Evolutionary conservation across 495 filamentous ascomycete species (phyloP).

Genomic region (Sphaerosporella brunnea): DNA sequence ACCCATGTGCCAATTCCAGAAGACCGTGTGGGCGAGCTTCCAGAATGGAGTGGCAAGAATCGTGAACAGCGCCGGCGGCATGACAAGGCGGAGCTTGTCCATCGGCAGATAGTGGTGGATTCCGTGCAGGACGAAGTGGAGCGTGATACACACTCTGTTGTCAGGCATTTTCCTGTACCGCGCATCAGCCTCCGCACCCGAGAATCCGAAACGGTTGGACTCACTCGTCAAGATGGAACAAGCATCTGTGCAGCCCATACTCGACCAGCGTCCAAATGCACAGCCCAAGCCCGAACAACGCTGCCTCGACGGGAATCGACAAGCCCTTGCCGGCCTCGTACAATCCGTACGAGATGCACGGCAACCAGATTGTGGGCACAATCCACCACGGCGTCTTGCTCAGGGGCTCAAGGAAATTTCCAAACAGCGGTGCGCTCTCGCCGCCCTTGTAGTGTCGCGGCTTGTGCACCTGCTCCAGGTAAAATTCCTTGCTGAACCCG

Average conservation of each 20-base stretch:
- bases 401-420: conserved; percentile 91
- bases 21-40: conserved; percentile 71
- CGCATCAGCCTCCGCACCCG: neutral
- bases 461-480: conserved; percentile 87
- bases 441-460: conserved; percentile 89
- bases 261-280: conserved; percentile 78
- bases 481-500: conserved; percentile 81
- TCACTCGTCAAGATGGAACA: conserved; percentile 89
- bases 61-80: conserved; percentile 84
- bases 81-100: conserved; percentile 91
- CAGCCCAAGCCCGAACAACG: conserved; percentile 35
- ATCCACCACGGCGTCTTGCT: conserved; percentile 88
- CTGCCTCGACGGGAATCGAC: conserved; percentile 32
- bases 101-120: conserved; percentile 98
- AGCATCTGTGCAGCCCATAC: conserved; percentile 72
- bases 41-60: conserved; percentile 78
- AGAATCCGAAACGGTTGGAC: conserved; percentile 22
- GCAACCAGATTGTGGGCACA: conserved; percentile 74
- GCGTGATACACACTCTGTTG: conserved; percentile 69
- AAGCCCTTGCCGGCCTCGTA: conserved; percentile 45
- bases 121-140: conserved; percentile 89
- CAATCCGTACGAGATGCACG: conserved; percentile 57
- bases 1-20: conserved; percentile 66
- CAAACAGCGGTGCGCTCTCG: conserved; percentile 82
- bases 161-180: conserved; percentile 45